Evolutionary conservation across 495 filamentous ascomycete genomes (phyloP), one percentile per base, ranked within the genome.

Genomic region (Penicillium ochrochloron): DNA sequence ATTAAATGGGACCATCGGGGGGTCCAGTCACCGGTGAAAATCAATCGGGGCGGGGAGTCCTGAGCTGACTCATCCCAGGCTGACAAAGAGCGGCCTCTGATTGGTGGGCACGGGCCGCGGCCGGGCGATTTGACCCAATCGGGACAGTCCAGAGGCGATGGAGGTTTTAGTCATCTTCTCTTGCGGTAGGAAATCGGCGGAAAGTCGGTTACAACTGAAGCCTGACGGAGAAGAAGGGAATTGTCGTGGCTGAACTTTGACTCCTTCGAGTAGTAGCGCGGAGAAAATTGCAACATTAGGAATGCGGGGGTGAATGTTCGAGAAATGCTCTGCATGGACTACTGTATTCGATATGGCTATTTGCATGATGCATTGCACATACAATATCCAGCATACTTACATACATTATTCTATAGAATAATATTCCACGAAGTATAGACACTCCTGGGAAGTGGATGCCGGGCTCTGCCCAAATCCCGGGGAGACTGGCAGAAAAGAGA

Each of bases 11-110:
- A 31, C 29, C 4, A 12, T 17, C 29, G 53, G 57, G 44, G 57
- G 31, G 17, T 7, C 29, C 15, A 25, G 60, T 65, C 39, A 68
- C 29, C 15, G 39, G 60, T 65, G 50, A 68, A 63, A 66, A 66
- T 63, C 56, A 42, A 37, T 52, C 51, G 6, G 37, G 62, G 27
- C 52, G 66, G 46, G 48, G 39, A n/a, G 60, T 19, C 53, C 29
- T 66, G 54, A 27, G 62, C 46, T 70, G 59, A 70, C 39, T 57
- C 29, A 61, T 54, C 50, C 31, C 3, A 2, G 4, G 66, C 57
- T 68, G 55, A 68, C 46, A 57, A 52, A 55, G 15, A 9, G 3
- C 11, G 7, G 2, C 0, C 15, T 50, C 21, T 61, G 55, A 65
- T 64, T 70, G 65, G 67, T 7, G 3, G 2, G 21, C 57, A 31